Percentiles rank a stretch among this genome's conserved stretches.
Evolutionary conservation across 2,329 filamentous ascomycete species (phyloP).

Genomic region (Aspergillus ruber): DNA sequence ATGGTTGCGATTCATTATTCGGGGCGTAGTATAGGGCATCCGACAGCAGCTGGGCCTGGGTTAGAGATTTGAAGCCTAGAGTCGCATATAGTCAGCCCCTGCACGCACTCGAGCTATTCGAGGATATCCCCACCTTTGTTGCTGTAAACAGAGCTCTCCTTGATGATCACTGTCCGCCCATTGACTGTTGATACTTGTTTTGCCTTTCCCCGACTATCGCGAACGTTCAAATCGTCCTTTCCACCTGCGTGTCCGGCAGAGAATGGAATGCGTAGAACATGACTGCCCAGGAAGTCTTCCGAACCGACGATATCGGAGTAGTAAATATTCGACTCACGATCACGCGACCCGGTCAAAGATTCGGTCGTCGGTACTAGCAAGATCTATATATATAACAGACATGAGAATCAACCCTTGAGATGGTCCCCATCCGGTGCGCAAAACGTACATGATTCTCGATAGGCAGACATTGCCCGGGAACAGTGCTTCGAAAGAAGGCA

Average conservation of each 20-base stretch:
- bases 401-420: conserved; percentile 2
- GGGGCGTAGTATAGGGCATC: conserved; percentile 87
- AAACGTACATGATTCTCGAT: conserved; percentile 70
- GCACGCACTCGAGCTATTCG: background rate
- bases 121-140: conserved; percentile 70
- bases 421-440: background rate
- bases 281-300: conserved; percentile 93
- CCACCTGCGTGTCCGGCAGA: conserved; percentile 41
- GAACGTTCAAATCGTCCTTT: conserved; percentile 59
- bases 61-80: conserved; percentile 80
- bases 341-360: conserved; percentile 77
- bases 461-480: conserved; percentile 84
- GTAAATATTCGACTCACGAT: conserved; percentile 71
- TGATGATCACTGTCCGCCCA: conserved; percentile 85
- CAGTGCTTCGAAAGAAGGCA: conserved; percentile 96
- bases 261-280: conserved; percentile 79
- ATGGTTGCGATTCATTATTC: conserved; percentile 81
- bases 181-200: conserved; percentile 92
- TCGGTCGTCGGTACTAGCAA: conserved; percentile 91
- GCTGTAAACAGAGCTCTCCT: conserved; percentile 86
- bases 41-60: conserved; percentile 77
- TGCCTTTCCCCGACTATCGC: conserved; percentile 85
- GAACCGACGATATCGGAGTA: conserved; percentile 77
- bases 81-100: conserved; percentile 9
- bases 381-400: conserved; percentile 45